Percentiles rank a stretch among this genome's conserved stretches.
Conservation (phyloP, 768 basidiomycete genomes). For the Russula sp. region DNA sequence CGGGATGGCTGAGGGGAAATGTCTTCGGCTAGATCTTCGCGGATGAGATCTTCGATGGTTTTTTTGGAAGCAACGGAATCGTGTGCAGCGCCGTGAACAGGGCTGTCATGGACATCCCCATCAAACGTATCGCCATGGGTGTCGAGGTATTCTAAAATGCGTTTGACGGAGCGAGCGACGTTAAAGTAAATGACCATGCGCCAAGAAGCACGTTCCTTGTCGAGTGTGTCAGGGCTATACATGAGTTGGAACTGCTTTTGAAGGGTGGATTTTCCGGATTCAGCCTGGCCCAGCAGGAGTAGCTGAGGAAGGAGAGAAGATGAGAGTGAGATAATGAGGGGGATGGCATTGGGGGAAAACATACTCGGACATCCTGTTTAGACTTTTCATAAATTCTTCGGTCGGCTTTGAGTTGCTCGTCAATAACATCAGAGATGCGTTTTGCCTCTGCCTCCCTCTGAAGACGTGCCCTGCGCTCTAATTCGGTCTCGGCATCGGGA, state of each 20-base stretch:
- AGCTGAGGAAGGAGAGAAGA: constrained; percentile 42
- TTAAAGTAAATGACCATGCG: constrained; percentile 80
- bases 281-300: constrained; percentile 73
- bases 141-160: constrained; percentile 38
- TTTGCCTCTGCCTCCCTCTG: constrained; percentile 69
- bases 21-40: constrained; percentile 5
- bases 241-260: constrained; percentile 81
- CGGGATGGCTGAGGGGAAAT: constrained; percentile 1
- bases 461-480: constrained; percentile 59
- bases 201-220: constrained; percentile 72
- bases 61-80: constrained; percentile 14
- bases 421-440: constrained; percentile 74
- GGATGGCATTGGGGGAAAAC: not conserved
- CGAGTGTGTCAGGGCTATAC: constrained; percentile 69
- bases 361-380: constrained; percentile 74
- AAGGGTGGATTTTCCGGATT: constrained; percentile 74
- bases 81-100: constrained; percentile 2
- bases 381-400: constrained; percentile 60
- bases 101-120: constrained; percentile 12
- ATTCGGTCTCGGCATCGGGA: constrained; percentile 60
- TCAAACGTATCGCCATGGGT: constrained; percentile 32
- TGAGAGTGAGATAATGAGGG: constrained; percentile 24
- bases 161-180: constrained; percentile 46
- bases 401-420: constrained; percentile 73
- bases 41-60: constrained; percentile 13